Conservation (phyloP, 2,329 filamentous ascomycete genomes). For the Rosellinia necatrix region DNA sequence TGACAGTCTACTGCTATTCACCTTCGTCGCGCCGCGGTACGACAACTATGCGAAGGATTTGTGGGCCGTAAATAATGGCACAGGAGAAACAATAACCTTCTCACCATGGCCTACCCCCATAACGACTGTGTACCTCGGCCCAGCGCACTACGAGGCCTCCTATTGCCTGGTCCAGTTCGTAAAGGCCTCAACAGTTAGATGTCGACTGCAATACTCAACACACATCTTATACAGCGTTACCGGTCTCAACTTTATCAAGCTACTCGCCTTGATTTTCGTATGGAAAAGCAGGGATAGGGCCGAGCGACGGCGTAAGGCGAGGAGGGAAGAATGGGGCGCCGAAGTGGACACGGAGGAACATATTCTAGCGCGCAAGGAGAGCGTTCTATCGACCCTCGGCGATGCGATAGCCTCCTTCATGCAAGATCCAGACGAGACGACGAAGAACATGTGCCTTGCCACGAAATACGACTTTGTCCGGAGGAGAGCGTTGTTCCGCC, state of each 20-base stretch:
- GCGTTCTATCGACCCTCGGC: conserved; percentile 34
- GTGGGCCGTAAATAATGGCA: conserved; percentile 36
- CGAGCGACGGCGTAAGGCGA: conserved; percentile 1
- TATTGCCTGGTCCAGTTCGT: conserved; percentile 34
- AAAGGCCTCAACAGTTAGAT: conserved; percentile 3
- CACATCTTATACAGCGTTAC: conserved; percentile 30
- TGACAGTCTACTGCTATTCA: conserved; percentile 30
- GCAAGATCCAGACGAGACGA: conserved; percentile 31
- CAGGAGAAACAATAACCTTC: background rate
- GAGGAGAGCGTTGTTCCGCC: background rate
- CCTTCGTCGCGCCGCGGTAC: conserved; percentile 22
- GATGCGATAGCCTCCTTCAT: conserved; percentile 39
- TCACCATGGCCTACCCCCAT: conserved; percentile 13
- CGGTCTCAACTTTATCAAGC: conserved; percentile 32
- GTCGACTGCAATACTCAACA: conserved; percentile 35
- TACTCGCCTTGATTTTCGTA: conserved; percentile 26
- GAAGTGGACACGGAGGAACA: background rate
- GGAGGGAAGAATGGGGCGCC: conserved; percentile 5
- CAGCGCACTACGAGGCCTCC: conserved; percentile 30
- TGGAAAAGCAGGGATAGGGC: conserved; percentile 18
- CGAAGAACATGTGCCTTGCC: conserved; percentile 33
- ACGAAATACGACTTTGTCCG: conserved; percentile 28
- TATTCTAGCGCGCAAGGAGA: background rate
- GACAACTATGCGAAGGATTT: conserved; percentile 37
- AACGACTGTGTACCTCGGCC: conserved; percentile 30